Base-by-base conservation (phyloP, 305 asterid genomes). In the Withania somnifera region DNA sequence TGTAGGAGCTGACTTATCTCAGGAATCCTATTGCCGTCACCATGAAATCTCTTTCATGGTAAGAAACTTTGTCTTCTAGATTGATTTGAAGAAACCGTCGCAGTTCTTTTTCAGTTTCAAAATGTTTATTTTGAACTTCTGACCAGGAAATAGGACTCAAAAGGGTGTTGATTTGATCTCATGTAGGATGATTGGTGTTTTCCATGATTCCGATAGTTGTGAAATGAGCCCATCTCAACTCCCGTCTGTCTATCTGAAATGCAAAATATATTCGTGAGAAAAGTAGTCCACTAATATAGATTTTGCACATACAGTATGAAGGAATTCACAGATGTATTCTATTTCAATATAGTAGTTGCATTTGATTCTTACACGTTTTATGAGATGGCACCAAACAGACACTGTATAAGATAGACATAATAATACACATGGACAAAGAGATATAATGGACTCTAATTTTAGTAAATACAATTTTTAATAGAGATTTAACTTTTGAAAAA, bases 11-110 rank as follows among this genome's bases (percentile, higher is more conserved):
- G 88, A 81, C 68, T 4, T 90, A 84, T 93, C 98, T 6, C 90
- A 92, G 1, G 98, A 92, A 58, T 85, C 91, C 13, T 97, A 93
- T 85, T 88, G 97, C 28, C 91, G 87, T 17, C 90, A 76, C 83
- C 97, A 97, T 88, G 99, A 97, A 87, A 97, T 97, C 83, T 85
- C 95, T 67, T n/a, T n/a, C n/a, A n/a, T 36, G 40, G 5, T 36
- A 36, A 36, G 40, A 3, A 36, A 4, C 40, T 36, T 4, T 36
- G 5, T 36, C n/a, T n/a, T n/a, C n/a, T n/a, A n/a, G n/a, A n/a
- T n/a, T n/a, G n/a, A n/a, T n/a, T n/a, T 71, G 79, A 45, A 13
- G 58, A 45, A 19, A 45, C 38, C 4, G 50, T 40, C 40, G 38
- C 57, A 30, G 36, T 7, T 63, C 22, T 17, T 64, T 64, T 64